Base-by-base conservation (phyloP, 2,329 filamentous ascomycete genomes). In the Phyllosticta citriasiana region DNA sequence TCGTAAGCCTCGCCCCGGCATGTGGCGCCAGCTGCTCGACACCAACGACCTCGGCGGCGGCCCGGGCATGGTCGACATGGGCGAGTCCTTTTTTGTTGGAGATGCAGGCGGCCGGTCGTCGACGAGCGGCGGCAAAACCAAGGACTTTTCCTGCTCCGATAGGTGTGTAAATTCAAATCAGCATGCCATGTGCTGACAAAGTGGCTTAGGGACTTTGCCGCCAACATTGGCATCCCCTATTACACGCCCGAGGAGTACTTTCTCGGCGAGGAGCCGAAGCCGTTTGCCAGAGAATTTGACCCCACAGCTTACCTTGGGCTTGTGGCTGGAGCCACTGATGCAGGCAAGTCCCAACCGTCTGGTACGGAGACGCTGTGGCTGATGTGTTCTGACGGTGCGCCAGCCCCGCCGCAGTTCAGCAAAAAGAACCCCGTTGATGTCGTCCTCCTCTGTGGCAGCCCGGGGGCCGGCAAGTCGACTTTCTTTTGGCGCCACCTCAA, bases 171-270 rank as follows among this genome's bases (percentile, higher is more conserved):
- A 35, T 47, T 47, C 33, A 51, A 33, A 69, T 62, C 53, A 55
- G 55, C 47, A 55, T 60, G 57, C 33, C 55, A 62, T 60, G 9
- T 52, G 58, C 33, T 7, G 53, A 35, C 7, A 59, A 62, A 19
- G 51, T 27, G 50, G 54, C 51, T 71, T 66, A 85, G 90, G 62
- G 89, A 97, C 68, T 88, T 97, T 67, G 93, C 94, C 2, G 80
- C 86, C 64, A 97, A 99, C 69, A 76, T 92, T 12, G 89, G 89
- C 3, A 84, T 99, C 65, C 71, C 77, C 12, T 99, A 93, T 72
- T 78, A 85, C 62, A 96, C 93, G 0, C 94, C 94, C 0, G 94
- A 99, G 70, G 92, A 97, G 72, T 96, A 87, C 76, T 97, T 97
- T 70, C 81, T 93, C 0, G 81, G 81, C 1, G 83, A 90, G 66